A percentile compares a stretch with the other conserved stretches of the same genome.
Evolutionary conservation across 345 rosid species (phyloP).

Genomic region (Ceriops decandra): DNA sequence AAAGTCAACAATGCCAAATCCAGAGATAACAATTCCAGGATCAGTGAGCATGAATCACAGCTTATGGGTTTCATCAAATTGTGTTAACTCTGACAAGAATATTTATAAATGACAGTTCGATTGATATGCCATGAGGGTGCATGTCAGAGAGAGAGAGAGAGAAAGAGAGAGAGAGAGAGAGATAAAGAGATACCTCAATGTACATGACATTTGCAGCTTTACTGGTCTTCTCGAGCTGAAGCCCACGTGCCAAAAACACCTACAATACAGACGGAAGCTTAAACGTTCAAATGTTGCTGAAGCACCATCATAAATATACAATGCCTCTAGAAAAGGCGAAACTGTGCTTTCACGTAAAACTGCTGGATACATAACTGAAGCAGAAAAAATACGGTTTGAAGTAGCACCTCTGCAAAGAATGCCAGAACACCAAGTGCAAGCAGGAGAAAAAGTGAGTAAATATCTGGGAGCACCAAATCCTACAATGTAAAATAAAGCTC

Average conservation of each 20-base stretch:
- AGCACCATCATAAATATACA: not conserved
- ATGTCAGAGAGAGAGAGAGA: not conserved
- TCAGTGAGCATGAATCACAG: too few relatives aligned
- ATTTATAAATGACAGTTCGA: not conserved
- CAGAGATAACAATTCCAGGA: too few relatives aligned
- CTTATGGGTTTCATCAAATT: too few relatives aligned
- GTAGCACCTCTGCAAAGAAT: slow-evolving; percentile 70
- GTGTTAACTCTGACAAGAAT: too few relatives aligned
- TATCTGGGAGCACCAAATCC: slow-evolving; percentile 69
- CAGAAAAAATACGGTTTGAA: not conserved
- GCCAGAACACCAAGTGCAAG: slow-evolving; percentile 58
- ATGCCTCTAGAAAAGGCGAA: too few relatives aligned
- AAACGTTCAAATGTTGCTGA: slow-evolving; percentile 9
- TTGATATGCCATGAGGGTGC: not conserved
- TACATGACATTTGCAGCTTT: slow-evolving; percentile 68
- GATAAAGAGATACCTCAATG: slow-evolving; percentile 44
- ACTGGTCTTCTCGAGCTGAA: slow-evolving; percentile 87
- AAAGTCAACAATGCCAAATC: too few relatives aligned
- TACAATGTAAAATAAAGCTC: slow-evolving; percentile 28
- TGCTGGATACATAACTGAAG: not conserved
- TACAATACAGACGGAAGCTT: slow-evolving; percentile 20
- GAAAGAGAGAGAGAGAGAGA: not conserved
- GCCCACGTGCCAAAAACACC: slow-evolving; percentile 77
- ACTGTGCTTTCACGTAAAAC: too few relatives aligned
- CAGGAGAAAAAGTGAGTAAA: slow-evolving; percentile 51